phyloP scores from a whole-genome alignment of 179 eudicot species.

The Pouteria campechiana region DNA sequence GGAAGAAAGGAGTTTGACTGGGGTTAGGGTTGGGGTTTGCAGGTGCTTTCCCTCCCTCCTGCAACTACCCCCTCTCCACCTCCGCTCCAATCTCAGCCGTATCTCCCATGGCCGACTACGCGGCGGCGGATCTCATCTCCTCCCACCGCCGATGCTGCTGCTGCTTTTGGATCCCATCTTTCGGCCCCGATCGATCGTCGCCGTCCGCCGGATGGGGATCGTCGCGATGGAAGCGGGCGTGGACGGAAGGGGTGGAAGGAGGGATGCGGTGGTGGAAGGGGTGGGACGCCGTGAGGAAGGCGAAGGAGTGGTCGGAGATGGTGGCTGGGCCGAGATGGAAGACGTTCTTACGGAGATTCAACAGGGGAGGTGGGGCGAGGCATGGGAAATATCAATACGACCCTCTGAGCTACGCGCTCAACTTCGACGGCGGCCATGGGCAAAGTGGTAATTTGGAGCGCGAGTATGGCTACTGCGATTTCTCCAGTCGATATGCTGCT shows the following conservation, averaged over 20 bases:
- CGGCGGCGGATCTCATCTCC: too few relatives aligned
- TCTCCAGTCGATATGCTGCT: slow-evolving; percentile 12
- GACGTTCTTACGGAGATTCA: slow-evolving; percentile 19
- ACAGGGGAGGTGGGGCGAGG: slow-evolving; percentile 1
- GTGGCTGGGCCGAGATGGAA: slow-evolving; percentile 27
- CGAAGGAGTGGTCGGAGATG: slow-evolving; percentile 27
- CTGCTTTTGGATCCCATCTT: slow-evolving; percentile 16
- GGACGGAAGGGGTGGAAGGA: slow-evolving; percentile 5
- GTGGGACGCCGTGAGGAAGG: slow-evolving; percentile 7
- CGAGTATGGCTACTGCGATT: slow-evolving; percentile 14
- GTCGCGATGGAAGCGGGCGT: slow-evolving; percentile 19
- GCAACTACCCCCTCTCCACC: not conserved
- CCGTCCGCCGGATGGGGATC: not conserved
- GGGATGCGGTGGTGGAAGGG: slow-evolving; percentile 18
- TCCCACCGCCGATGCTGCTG: slow-evolving; percentile 21
- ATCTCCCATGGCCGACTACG: too few relatives aligned
- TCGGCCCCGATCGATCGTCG: too few relatives aligned
- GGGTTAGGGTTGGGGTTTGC: too few relatives aligned
- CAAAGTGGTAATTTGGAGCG: slow-evolving; percentile 14
- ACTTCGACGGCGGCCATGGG: slow-evolving; percentile 22
- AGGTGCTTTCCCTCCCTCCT: not conserved
- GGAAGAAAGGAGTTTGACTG: too few relatives aligned
- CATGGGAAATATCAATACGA: slow-evolving; percentile 21
- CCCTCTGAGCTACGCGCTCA: slow-evolving; percentile 26
- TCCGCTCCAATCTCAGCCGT: not conserved